These are phyloP conservation scores for Talaromyces wortmannii DNA, from an alignment of 495 filamentous ascomycete genomes.

Conservation along the genomic window DNA sequence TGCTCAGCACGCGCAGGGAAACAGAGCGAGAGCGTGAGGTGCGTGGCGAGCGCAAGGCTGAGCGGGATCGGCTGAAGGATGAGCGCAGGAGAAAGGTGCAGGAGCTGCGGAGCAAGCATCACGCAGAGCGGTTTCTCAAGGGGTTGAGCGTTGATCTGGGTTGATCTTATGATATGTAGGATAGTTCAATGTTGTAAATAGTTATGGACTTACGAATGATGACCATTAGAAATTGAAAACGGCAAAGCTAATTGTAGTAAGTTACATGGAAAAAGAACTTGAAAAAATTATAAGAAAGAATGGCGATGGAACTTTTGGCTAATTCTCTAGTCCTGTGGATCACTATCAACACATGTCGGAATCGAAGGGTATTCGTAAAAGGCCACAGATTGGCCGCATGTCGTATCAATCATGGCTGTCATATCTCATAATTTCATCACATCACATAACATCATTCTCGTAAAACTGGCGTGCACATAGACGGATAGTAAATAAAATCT, in stretches of 20 bases:
- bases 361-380: too few relatives aligned
- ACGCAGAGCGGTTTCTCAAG: constrained; percentile 68
- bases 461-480: too few relatives aligned
- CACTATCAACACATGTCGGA: not conserved
- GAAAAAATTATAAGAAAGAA: not conserved
- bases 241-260: not conserved
- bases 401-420: constrained; percentile 4
- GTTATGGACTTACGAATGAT: too few relatives aligned
- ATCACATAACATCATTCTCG: too few relatives aligned
- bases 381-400: too few relatives aligned
- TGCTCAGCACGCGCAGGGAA: constrained; percentile 56
- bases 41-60: constrained; percentile 37
- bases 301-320: too few relatives aligned
- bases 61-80: constrained; percentile 42
- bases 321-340: too few relatives aligned
- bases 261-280: not conserved
- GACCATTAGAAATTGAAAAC: too few relatives aligned
- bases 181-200: not conserved
- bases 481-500: too few relatives aligned
- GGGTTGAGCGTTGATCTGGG: constrained; percentile 17
- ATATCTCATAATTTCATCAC: constrained; percentile 9
- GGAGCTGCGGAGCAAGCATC: constrained; percentile 47
- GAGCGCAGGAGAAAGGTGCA: constrained; percentile 51
- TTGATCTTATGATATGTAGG: not conserved
- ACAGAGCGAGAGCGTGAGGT: constrained; percentile 59